Evolutionary conservation across 1,284 basidiomycete species (phyloP).

Genomic region (Mycena sp.): DNA sequence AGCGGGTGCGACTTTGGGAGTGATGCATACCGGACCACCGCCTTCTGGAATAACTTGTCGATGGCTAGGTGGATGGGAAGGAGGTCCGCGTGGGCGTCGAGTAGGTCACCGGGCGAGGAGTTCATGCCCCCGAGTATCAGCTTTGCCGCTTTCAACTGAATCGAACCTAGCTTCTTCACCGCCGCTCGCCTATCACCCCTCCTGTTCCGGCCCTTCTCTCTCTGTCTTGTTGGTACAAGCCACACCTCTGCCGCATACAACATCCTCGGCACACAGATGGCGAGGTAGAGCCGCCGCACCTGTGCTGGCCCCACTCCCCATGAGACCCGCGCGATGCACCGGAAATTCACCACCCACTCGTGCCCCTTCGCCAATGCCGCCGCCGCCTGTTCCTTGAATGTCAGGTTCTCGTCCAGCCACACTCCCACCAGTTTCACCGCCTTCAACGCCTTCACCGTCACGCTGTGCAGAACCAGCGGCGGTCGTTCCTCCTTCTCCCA

Average conservation of each 20-base stretch:
- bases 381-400: no score
- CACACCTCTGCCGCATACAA: conserved; percentile 50
- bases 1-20: background rate
- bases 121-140: conserved; percentile 46
- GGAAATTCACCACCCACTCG: no score
- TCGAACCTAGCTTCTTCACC: no score
- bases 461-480: background rate
- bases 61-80: conserved; percentile 38
- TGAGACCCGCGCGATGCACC: conserved; percentile 35
- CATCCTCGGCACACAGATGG: no score
- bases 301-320: conserved; percentile 31
- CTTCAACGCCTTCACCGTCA: background rate
- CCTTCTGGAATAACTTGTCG: background rate
- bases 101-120: conserved; percentile 42
- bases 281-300: conserved; percentile 38
- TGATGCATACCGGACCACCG: background rate
- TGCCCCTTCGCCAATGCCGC: no score
- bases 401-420: no score
- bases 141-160: no score
- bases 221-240: conserved; percentile 19
- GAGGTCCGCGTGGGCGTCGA: conserved; percentile 44
- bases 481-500: background rate
- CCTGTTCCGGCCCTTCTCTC: background rate
- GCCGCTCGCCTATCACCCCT: background rate
- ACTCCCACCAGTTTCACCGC: conserved; percentile 7